Conservation (phyloP, 257 asterid species). For the Voacanga thouarsii region DNA sequence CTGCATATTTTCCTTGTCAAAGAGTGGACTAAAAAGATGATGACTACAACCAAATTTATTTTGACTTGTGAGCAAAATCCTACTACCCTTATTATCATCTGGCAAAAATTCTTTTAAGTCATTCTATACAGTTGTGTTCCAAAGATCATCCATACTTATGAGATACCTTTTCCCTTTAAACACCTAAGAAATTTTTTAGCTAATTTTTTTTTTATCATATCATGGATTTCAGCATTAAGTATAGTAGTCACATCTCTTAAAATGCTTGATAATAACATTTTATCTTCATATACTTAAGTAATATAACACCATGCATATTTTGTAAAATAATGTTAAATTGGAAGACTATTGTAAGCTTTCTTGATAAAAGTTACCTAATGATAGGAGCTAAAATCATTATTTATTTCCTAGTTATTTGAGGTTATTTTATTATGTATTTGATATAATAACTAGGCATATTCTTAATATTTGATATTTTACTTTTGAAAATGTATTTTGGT, state of each 20-base stretch:
- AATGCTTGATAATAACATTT: neutral
- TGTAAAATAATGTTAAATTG: neutral
- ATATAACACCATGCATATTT: neutral
- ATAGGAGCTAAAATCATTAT: too few relatives aligned
- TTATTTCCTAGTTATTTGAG: too few relatives aligned
- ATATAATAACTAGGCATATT: too few relatives aligned
- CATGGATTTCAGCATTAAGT: neutral
- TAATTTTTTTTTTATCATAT: neutral
- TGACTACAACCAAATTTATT: neutral
- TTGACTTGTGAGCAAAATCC: slow-evolving; percentile 14
- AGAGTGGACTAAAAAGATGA: slow-evolving; percentile 11
- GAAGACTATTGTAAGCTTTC: neutral
- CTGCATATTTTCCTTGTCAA: slow-evolving; percentile 6
- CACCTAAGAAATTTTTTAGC: neutral
- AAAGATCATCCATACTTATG: slow-evolving; percentile 13
- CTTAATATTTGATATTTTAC: too few relatives aligned
- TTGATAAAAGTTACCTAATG: slow-evolving; percentile 3
- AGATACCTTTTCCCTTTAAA: neutral
- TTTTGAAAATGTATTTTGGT: too few relatives aligned
- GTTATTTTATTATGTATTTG: too few relatives aligned
- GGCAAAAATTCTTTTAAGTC: neutral
- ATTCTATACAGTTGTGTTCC: slow-evolving; percentile 1
- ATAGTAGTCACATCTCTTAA: neutral
- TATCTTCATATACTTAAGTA: neutral
- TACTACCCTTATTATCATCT: neutral